phyloP scores from a whole-genome alignment of 2,329 filamentous ascomycete genomes.

The Fusarium sp. region DNA sequence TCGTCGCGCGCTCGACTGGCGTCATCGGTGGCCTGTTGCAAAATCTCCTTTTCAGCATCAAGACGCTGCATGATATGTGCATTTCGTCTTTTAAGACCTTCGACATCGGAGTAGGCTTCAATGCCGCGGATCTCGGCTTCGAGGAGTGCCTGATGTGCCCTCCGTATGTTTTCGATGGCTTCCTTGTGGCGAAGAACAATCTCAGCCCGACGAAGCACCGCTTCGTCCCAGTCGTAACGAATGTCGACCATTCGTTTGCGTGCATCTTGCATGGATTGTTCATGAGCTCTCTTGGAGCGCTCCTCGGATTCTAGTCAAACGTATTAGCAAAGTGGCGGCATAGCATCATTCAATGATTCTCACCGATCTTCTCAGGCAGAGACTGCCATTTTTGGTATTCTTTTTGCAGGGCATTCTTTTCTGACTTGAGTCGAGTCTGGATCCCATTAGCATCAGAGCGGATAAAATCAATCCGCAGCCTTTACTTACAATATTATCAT shows the following conservation, averaged over 20 bases:
- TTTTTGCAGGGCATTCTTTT: constrained; percentile 76
- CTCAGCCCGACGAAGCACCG: constrained; percentile 66
- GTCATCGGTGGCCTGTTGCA: constrained; percentile 51
- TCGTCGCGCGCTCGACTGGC: constrained; percentile 51
- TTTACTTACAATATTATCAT: constrained; percentile 51
- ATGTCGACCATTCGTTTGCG: constrained; percentile 58
- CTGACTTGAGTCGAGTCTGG: constrained; percentile 62
- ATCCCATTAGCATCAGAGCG: constrained; percentile 31
- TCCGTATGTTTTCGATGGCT: constrained; percentile 70
- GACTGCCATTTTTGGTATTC: constrained; percentile 72
- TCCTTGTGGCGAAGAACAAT: constrained; percentile 64
- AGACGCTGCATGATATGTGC: constrained; percentile 65
- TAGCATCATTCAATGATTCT: constrained; percentile 39
- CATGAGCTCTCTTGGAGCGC: constrained; percentile 44
- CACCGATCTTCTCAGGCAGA: constrained; percentile 78
- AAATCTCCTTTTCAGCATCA: constrained; percentile 55
- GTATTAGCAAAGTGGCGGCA: not conserved
- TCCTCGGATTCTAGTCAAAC: constrained; percentile 50
- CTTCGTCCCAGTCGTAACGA: constrained; percentile 64
- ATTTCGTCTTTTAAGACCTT: constrained; percentile 74
- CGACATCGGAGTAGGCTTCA: constrained; percentile 85
- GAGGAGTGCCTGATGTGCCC: constrained; percentile 70
- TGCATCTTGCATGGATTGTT: constrained; percentile 48
- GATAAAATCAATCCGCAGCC: not conserved
- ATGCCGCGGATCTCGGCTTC: constrained; percentile 77